Evolutionary conservation across 108 stramenopile species (phyloP), one percentile per base, ranked within the genome.

Genomic region (Stephanodiscus minutulus): DNA sequence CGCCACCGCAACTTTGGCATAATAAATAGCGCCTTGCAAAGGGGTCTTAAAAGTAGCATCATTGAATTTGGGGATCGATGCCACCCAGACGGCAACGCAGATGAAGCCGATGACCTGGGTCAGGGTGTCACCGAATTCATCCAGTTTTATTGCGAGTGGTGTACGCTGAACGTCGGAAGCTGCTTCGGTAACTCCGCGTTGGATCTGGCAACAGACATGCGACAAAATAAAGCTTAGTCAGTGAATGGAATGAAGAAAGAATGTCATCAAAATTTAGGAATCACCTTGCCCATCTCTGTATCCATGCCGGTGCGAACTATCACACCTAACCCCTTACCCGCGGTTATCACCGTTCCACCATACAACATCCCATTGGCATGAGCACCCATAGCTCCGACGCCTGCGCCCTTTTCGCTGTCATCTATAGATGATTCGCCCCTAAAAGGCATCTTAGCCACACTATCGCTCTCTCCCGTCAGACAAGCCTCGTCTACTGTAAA

Each of bases 1-100:
- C 20, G 98, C 97, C 8, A 99, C 99, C 25, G 98, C 93, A 9
- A 98, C 95, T 74, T 98, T 97, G 73, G 98, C 97, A 80, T 97
- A 93, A 69, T 98, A 92, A n/a, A 99, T 66, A 20, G 92, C 88
- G 18, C 90, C 94, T 71, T 94, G 86, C 71, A 88, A 76, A 22
- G 81, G 61, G 53, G 72, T 77, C 37, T 68, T 79, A 82, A 98
- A 98, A 12, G 89, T 76, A 10, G 95, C 82, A 68, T 90, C 86
- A 44, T 81, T 59, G 79, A 95, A 96, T 77, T 96, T 93, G 17
- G 97, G 96, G 55, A 97, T 90, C 22, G 83, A 85, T 7, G 89
- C 86, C 48, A 86, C 58, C 94, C 97, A 99, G n/a, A 97, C 96
- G 15, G 81, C 77, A 7, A 91, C 39, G 78, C 98, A 98, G 70